Conservation (phyloP, 805 yeast genomes). For the Zygosaccharomyces rouxii region DNA sequence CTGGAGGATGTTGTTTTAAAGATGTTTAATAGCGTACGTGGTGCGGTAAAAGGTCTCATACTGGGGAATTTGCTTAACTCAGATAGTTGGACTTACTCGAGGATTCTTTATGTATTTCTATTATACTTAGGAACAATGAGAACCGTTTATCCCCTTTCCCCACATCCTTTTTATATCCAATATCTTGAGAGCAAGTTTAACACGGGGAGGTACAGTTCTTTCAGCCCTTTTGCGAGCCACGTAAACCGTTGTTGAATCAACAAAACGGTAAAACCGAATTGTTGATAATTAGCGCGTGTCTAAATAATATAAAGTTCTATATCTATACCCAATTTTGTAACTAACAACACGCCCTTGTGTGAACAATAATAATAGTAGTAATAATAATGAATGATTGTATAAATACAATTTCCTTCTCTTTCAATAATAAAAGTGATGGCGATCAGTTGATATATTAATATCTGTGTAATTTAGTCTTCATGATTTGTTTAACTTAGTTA, state of each 20-base stretch:
- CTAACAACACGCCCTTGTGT: constrained; percentile 1
- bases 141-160: not conserved
- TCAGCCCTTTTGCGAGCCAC: constrained; percentile 3
- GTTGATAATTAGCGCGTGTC: constrained; percentile 2
- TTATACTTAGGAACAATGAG: no score
- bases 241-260: not conserved
- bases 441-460: not conserved
- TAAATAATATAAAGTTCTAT: constrained; percentile 3
- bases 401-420: not conserved
- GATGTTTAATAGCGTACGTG: constrained; percentile 8
- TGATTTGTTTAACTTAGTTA: not conserved
- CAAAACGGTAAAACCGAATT: constrained; percentile 3
- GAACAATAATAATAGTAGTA: not conserved
- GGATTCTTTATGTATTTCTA: not conserved
- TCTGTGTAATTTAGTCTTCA: not conserved
- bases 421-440: not conserved
- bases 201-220: not conserved
- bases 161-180: constrained; percentile 3
- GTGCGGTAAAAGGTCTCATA: constrained; percentile 11
- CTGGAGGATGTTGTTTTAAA: constrained; percentile 2
- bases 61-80: not conserved
- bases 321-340: constrained; percentile 4
- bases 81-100: not conserved
- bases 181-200: not conserved
- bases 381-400: not conserved